A percentile compares a stretch with the other conserved stretches of the same genome.
These are phyloP conservation scores for Diphasiastrum complanatum DNA, from an alignment of 83 land plant species.

Conservation along the genomic window DNA sequence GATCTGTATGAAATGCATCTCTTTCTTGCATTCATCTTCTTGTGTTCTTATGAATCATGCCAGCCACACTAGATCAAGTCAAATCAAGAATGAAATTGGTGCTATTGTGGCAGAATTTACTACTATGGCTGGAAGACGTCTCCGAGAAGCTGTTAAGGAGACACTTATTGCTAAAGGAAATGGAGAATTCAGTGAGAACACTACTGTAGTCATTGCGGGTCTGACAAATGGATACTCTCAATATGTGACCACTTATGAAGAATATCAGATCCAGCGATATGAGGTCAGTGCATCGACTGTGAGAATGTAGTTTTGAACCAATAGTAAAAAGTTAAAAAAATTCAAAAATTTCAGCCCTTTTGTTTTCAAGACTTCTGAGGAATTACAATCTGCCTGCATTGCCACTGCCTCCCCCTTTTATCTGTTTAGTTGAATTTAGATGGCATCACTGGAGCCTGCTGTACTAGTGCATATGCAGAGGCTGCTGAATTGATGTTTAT, in stretches of 20 bases:
- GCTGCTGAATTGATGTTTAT: not conserved
- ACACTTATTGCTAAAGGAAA: constrained; percentile 40
- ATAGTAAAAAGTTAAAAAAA: too few species aligned
- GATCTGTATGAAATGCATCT: too few species aligned
- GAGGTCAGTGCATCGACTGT: constrained; percentile 43
- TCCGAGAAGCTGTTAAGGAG: constrained; percentile 64
- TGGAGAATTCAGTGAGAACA: constrained; percentile 39
- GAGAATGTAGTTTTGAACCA: not conserved
- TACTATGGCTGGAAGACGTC: constrained; percentile 79
- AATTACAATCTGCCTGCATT: not conserved
- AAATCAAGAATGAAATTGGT: too few species aligned
- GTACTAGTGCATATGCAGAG: not conserved
- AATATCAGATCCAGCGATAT: constrained; percentile 63
- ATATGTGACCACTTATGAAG: constrained; percentile 68
- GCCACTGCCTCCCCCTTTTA: not conserved
- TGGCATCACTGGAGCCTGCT: constrained; percentile 7
- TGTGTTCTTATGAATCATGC: too few species aligned
- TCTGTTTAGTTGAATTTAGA: not conserved
- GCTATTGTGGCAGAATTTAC: constrained; percentile 73
- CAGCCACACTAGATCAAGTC: too few species aligned
- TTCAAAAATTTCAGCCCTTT: not conserved
- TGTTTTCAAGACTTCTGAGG: not conserved
- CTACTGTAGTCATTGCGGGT: constrained; percentile 64
- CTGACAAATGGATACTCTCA: constrained; percentile 71
- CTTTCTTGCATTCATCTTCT: too few species aligned